Conservation (phyloP, 1,284 basidiomycete genomes). For the Ceratobasidium sp. region DNA sequence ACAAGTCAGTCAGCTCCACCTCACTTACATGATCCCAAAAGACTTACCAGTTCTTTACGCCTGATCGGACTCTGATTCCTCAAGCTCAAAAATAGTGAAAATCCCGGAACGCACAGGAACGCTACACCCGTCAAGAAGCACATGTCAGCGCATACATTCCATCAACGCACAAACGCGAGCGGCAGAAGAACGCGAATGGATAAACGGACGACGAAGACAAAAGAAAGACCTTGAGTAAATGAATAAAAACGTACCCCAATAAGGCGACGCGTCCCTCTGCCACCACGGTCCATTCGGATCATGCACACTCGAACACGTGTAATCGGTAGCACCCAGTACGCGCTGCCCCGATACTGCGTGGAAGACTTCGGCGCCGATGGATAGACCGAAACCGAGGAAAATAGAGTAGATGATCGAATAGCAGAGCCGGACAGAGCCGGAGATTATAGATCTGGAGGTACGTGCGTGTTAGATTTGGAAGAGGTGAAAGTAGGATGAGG, state of each 20-base stretch:
- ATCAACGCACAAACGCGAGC: too few species aligned
- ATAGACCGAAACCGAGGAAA: conserved; percentile 87
- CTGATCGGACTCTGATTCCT: conserved; percentile 81
- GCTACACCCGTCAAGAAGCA: conserved; percentile 59
- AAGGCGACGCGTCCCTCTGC: conserved; percentile 67
- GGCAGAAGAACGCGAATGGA: too few species aligned
- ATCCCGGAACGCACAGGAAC: conserved; percentile 86
- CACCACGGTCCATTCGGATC: conserved; percentile 69
- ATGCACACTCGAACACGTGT: conserved; percentile 70
- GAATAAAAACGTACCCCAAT: conserved; percentile 65
- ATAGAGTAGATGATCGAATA: conserved; percentile 82
- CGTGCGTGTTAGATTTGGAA: too few species aligned
- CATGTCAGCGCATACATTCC: neutral
- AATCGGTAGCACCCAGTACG: conserved; percentile 71
- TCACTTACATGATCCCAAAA: conserved; percentile 16
- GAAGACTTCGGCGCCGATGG: conserved; percentile 81
- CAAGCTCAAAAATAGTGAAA: conserved; percentile 79
- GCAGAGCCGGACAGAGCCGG: conserved; percentile 87
- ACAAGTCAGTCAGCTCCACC: neutral
- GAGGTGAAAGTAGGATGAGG: too few species aligned
- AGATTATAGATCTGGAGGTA: conserved; percentile 70
- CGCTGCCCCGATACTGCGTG: conserved; percentile 65
- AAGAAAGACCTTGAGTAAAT: too few species aligned
- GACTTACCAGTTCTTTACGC: conserved; percentile 75
- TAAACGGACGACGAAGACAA: too few species aligned